Evolutionary conservation across 2,329 filamentous ascomycete genomes (phyloP), one percentile per base, ranked within the genome.

Genomic region (Clarireedia hainanense): DNA sequence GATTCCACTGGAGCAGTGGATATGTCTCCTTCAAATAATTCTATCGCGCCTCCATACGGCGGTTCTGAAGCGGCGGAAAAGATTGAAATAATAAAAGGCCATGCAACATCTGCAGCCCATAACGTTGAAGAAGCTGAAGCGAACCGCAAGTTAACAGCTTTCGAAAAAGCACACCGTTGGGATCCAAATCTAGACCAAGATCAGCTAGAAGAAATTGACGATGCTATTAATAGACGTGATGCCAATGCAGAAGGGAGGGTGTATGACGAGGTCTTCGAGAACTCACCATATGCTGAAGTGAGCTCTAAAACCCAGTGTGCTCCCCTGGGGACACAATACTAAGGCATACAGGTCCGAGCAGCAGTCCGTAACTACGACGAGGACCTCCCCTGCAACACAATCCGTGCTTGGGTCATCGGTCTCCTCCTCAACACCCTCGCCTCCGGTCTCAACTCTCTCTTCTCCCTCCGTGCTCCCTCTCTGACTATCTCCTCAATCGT

Each of bases 301-400:
- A 9, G 40, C 23, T 43, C 39, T 20, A 17, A 9, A 7, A 43
- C 20, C 20, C 40, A 10, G 4, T 17, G 7, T 17, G 12, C 3
- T 34, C 15, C 36, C 12, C 42, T 37, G 17, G 50, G 9, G n/a
- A 23, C 10, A 12, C 30, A 23, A 23, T 14, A 30, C 26, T 46
- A 37, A 17, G 34, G n/a, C 4, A 46, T 27, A 14, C 15, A 61
- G 59, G 59, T 61, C 34, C 55, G 57, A n/a, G 55, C 57, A 50
- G 55, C 57, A 1, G 55, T 61, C 12, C 37, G 59, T 9, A 58
- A 59, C 34, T 81, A 78, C 59, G 83, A 86, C 64, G 78, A 85
- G 61, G 77, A 83, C 39, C 67, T 85, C 27, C 83, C 83, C 1
- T 84, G 81, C 71, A 85, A 83, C 66, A 87, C 84, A 0, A 71